Percentiles rank a stretch among this genome's conserved stretches.
These are phyloP conservation scores for Aureobasidium melanogenum DNA, from an alignment of 2,329 filamentous ascomycete species.

Conservation along the genomic window DNA sequence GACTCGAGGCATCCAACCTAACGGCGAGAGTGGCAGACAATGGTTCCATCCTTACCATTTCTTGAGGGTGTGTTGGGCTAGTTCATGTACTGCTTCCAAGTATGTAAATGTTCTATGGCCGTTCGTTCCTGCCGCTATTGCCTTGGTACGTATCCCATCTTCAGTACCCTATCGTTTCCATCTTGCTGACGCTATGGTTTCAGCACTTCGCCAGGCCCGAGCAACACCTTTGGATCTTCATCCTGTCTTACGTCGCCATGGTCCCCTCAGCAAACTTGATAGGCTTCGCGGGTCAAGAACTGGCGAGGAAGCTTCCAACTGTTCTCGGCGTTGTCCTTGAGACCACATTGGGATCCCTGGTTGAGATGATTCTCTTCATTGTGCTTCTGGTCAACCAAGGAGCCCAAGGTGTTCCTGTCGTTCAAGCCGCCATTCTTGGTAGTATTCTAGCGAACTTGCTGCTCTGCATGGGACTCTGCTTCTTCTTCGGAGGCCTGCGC, in stretches of 20 bases:
- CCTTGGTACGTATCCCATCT: conserved; percentile 19
- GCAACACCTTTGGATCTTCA: conserved; percentile 38
- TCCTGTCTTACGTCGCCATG: conserved; percentile 41
- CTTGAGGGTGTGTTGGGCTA: conserved; percentile 34
- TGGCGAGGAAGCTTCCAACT: conserved; percentile 66
- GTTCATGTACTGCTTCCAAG: conserved; percentile 37
- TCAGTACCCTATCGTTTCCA: neutral
- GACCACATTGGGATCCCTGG: conserved; percentile 55
- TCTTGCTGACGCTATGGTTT: neutral
- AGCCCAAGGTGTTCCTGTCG: conserved; percentile 40
- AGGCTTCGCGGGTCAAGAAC: conserved; percentile 58
- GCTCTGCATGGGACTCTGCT: conserved; percentile 72
- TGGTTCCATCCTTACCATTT: conserved; percentile 38
- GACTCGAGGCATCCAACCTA: conserved; percentile 33
- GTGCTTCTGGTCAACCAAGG: conserved; percentile 42
- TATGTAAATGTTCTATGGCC: conserved; percentile 43
- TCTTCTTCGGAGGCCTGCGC: conserved; percentile 65
- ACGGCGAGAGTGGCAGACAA: conserved; percentile 39
- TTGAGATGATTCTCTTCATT: conserved; percentile 77
- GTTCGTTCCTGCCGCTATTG: conserved; percentile 38
- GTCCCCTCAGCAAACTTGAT: conserved; percentile 42
- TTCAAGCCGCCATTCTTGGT: conserved; percentile 73
- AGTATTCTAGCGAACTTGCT: conserved; percentile 75
- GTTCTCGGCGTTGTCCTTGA: conserved; percentile 54
- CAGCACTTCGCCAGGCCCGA: conserved; percentile 36